These are phyloP conservation scores for Melampsora allii-populina DNA, from an alignment of 1,284 basidiomycete species.

Conservation along the genomic window DNA sequence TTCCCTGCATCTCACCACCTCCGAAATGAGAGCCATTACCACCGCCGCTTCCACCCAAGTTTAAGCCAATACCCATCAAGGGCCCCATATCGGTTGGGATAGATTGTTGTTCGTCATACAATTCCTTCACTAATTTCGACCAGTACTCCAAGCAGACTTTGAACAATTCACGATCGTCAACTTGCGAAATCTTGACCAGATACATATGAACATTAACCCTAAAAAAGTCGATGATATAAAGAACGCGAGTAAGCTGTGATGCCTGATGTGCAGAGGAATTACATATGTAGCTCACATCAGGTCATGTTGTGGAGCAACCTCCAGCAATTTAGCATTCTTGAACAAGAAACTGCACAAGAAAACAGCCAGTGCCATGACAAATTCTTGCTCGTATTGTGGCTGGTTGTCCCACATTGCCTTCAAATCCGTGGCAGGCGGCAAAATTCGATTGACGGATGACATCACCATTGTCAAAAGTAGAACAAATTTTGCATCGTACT, in stretches of 20 bases:
- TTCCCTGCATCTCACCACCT: conserved; percentile 57
- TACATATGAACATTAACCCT: conserved; percentile 88
- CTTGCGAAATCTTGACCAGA: conserved; percentile 97
- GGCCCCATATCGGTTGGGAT: conserved; percentile 88
- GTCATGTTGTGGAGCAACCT: conserved; percentile 86
- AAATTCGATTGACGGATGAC: conserved; percentile 94
- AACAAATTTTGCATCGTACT: conserved; percentile 98
- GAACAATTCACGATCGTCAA: conserved; percentile 98
- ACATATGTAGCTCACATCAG: conserved; percentile 61
- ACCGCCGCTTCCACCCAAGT: conserved; percentile 56
- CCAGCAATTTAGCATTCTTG: conserved; percentile 72
- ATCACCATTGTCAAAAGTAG: conserved; percentile 97
- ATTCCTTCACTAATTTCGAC: conserved; percentile 93
- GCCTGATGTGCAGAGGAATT: not conserved
- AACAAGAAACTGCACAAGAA: conserved; percentile 97
- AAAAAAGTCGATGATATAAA: not conserved
- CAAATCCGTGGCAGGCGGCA: conserved; percentile 86
- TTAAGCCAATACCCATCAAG: conserved; percentile 83
- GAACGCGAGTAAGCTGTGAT: not conserved
- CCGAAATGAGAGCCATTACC: conserved; percentile 48
- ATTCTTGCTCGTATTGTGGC: conserved; percentile 90
- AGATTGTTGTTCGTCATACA: conserved; percentile 97
- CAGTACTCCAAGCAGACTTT: conserved; percentile 99
- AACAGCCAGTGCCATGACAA: conserved; percentile 92
- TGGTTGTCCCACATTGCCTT: conserved; percentile 87